Evolutionary conservation across 495 filamentous ascomycete genomes (phyloP).

Genomic region (Penicillium manginii): DNA sequence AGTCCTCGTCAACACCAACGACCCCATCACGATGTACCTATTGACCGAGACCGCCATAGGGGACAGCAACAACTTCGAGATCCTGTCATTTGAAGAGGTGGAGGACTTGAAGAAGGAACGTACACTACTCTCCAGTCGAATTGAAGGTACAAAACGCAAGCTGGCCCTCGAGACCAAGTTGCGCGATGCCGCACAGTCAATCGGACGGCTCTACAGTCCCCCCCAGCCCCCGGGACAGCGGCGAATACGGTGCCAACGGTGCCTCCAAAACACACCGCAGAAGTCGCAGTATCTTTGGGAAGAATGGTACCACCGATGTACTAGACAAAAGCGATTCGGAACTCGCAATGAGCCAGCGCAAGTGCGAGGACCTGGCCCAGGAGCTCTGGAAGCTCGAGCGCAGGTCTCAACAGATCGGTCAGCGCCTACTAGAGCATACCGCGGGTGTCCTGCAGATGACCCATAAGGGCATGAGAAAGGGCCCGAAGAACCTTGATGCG

Average conservation of each 20-base stretch:
- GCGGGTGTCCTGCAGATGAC: conserved; percentile 89
- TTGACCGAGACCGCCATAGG: conserved; percentile 90
- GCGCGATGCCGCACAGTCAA: conserved; percentile 85
- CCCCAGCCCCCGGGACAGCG: conserved; percentile 44
- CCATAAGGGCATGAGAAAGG: conserved; percentile 66
- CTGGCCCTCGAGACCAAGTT: conserved; percentile 92
- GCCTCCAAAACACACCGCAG: conserved; percentile 31
- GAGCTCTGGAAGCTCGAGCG: conserved; percentile 80
- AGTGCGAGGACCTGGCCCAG: conserved; percentile 81
- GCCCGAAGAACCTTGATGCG: conserved; percentile 51
- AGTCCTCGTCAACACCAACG: conserved; percentile 49
- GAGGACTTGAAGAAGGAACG: conserved; percentile 89
- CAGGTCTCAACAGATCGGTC: conserved; percentile 69
- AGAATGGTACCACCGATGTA: conserved; percentile 31
- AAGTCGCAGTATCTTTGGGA: conserved; percentile 58
- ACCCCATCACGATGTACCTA: conserved; percentile 76
- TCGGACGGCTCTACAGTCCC: conserved; percentile 74
- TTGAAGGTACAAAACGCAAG: conserved; percentile 78
- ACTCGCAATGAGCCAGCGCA: conserved; percentile 69
- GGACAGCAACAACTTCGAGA: conserved; percentile 81
- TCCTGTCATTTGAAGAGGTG: conserved; percentile 87
- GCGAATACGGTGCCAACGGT: conserved; percentile 36
- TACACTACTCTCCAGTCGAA: conserved; percentile 66
- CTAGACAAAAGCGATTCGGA: conserved; percentile 71
- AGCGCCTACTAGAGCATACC: conserved; percentile 81